These are phyloP conservation scores for Apiotrichum sp. DNA, from an alignment of 1,284 basidiomycete genomes.

Conservation along the genomic window DNA sequence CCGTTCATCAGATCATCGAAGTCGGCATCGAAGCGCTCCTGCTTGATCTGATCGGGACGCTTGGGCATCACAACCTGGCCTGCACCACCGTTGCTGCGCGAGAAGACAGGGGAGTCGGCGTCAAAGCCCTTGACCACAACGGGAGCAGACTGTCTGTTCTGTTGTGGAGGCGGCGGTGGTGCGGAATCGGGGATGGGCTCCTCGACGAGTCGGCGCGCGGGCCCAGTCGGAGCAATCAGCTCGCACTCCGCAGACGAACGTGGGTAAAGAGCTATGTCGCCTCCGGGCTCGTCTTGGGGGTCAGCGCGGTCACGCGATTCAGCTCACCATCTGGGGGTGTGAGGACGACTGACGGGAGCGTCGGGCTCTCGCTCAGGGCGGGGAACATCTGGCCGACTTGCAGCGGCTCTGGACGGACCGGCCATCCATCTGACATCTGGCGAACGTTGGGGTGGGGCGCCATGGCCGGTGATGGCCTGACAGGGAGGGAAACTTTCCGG, in stretches of 20 bases:
- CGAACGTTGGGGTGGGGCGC: background rate
- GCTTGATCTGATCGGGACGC: background rate
- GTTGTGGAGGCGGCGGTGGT: background rate
- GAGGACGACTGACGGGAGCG: slow-evolving; percentile 9
- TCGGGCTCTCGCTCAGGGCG: background rate
- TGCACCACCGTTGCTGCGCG: background rate
- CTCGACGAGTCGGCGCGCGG: background rate
- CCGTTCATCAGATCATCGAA: slow-evolving; percentile 1
- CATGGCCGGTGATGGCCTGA: background rate
- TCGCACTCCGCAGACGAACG: slow-evolving; percentile 2
- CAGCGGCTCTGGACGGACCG: too few species aligned
- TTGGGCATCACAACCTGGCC: background rate
- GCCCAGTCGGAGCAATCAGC: background rate
- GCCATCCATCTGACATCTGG: background rate
- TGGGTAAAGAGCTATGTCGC: slow-evolving; percentile 12
- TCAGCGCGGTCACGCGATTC: background rate
- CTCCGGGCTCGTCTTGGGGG: slow-evolving; percentile 9
- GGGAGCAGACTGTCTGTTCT: background rate
- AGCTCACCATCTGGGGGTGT: slow-evolving; percentile 13
- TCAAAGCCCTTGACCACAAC: background rate
- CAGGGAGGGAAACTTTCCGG: background rate
- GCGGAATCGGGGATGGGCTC: background rate
- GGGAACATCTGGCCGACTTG: too few species aligned
- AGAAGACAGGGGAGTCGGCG: background rate
- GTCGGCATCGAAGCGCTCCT: slow-evolving; percentile 2